A percentile compares a stretch with the other conserved stretches of the same genome.
These are phyloP conservation scores for Sisymbrium irio DNA, from an alignment of 345 rosid genomes.

Conservation along the genomic window DNA sequence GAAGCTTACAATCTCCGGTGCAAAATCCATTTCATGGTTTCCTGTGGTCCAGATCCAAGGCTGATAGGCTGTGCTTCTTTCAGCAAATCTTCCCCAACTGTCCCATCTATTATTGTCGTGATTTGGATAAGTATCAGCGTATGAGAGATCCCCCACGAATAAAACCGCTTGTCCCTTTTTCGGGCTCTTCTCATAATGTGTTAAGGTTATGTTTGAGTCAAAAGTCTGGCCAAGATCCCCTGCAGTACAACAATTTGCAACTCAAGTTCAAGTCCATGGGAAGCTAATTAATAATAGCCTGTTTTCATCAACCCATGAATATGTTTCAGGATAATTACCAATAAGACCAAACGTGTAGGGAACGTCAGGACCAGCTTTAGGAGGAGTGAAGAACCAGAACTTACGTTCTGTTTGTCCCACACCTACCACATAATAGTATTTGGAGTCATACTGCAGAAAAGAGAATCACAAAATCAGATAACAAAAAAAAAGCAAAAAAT, in stretches of 20 bases:
- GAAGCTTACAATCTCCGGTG: conserved; percentile 53
- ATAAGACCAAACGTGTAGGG: conserved; percentile 68
- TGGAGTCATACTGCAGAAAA: conserved; percentile 48
- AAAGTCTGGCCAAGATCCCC: conserved; percentile 93
- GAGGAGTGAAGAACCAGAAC: conserved; percentile 78
- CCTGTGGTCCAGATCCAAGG: conserved; percentile 98
- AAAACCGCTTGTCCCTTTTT: conserved; percentile 62
- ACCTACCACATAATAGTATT: conserved; percentile 64
- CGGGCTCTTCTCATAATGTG: conserved; percentile 74
- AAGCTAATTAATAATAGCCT: not conserved
- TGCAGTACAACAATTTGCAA: conserved; percentile 36
- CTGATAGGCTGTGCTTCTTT: conserved; percentile 84
- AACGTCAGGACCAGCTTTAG: conserved; percentile 60
- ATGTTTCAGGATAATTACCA: conserved; percentile 33
- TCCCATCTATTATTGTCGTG: conserved; percentile 88
- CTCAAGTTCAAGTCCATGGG: conserved; percentile 6
- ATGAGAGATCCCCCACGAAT: conserved; percentile 84
- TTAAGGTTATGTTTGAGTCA: conserved; percentile 78
- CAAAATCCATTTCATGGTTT: conserved; percentile 87
- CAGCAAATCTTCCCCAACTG: conserved; percentile 84
- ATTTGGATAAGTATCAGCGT: conserved; percentile 69
- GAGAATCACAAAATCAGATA: conserved; percentile 6
- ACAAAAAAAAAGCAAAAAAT: not conserved
- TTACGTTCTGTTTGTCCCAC: conserved; percentile 40
- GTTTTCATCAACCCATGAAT: not conserved